Evolutionary conservation across 2,329 filamentous ascomycete genomes (phyloP).

Genomic region (Davidsoniella australis): DNA sequence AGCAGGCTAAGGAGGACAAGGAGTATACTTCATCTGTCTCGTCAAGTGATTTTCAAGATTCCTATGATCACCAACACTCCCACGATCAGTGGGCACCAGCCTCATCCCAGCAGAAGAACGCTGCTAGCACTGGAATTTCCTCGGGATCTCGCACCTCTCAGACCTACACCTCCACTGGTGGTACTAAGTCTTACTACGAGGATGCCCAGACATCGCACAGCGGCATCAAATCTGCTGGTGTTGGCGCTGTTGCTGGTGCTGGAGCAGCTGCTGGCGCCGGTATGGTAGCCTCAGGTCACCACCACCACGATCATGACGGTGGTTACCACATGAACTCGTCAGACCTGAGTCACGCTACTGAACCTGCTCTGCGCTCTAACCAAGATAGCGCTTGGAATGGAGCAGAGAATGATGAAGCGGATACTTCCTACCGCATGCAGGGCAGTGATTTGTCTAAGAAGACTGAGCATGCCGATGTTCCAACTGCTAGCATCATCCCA

Average conservation of each 20-base stretch:
- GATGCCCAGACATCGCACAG: background rate
- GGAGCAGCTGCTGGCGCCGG: background rate
- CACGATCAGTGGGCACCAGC: conserved; percentile 3
- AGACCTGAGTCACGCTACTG: conserved; percentile 1
- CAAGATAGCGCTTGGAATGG: background rate
- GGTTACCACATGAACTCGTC: conserved; percentile 1
- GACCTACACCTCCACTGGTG: background rate
- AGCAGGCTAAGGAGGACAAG: background rate
- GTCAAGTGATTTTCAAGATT: conserved; percentile 7
- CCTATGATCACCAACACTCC: background rate
- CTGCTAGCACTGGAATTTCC: conserved; percentile 2
- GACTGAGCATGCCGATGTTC: conserved; percentile 2
- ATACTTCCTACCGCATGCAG: conserved; percentile 8
- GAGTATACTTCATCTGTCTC: conserved; percentile 11
- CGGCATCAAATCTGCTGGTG: background rate
- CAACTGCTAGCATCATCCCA: background rate
- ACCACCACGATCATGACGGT: conserved; percentile 1
- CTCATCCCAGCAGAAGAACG: conserved; percentile 3
- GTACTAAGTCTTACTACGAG: conserved; percentile 6
- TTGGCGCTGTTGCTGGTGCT: background rate
- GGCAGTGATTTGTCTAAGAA: conserved; percentile 1
- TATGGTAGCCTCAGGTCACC: conserved; percentile 3
- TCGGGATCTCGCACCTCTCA: background rate
- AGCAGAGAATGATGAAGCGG: background rate
- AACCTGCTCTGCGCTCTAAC: conserved; percentile 4